A percentile compares a stretch with the other conserved stretches of the same genome.
These are phyloP conservation scores for Parietichytrium sp. DNA, from an alignment of 108 stramenopile genomes.

Conservation along the genomic window DNA sequence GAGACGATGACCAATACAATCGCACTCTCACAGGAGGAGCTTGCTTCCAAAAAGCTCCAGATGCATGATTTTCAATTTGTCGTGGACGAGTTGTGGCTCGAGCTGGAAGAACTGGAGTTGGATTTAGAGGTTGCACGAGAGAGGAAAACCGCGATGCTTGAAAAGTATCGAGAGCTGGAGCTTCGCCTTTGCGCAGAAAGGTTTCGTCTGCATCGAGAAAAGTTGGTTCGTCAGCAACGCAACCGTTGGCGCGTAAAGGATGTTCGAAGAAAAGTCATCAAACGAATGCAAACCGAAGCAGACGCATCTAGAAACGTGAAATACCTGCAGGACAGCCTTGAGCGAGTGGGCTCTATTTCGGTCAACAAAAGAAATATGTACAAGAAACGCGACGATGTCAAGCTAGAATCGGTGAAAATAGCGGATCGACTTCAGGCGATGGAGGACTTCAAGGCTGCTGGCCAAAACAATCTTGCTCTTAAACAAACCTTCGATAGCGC, in stretches of 20 bases:
- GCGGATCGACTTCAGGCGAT: neutral
- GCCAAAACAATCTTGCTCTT: neutral
- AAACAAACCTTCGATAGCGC: neutral
- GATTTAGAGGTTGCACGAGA: neutral
- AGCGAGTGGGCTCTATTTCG: neutral
- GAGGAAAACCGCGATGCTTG: neutral
- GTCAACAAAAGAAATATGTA: neutral
- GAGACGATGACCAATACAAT: neutral
- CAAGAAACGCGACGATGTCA: neutral
- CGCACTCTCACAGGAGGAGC: slow-evolving; percentile 20
- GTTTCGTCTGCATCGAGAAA: neutral
- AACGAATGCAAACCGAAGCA: neutral
- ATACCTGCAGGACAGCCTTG: neutral
- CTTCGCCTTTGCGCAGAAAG: neutral
- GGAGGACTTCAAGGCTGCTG: neutral
- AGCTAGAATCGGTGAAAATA: neutral
- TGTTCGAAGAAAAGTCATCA: neutral
- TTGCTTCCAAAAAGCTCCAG: slow-evolving; percentile 17
- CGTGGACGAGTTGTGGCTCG: neutral
- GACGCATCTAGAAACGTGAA: neutral
- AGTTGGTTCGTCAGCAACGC: neutral
- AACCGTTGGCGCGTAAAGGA: neutral
- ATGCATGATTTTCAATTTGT: neutral
- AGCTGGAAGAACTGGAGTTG: slow-evolving; percentile 17
- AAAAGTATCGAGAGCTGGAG: neutral